These are phyloP conservation scores for Petunia hybrid DNA, from an alignment of 305 asterid genomes.

Conservation along the genomic window DNA sequence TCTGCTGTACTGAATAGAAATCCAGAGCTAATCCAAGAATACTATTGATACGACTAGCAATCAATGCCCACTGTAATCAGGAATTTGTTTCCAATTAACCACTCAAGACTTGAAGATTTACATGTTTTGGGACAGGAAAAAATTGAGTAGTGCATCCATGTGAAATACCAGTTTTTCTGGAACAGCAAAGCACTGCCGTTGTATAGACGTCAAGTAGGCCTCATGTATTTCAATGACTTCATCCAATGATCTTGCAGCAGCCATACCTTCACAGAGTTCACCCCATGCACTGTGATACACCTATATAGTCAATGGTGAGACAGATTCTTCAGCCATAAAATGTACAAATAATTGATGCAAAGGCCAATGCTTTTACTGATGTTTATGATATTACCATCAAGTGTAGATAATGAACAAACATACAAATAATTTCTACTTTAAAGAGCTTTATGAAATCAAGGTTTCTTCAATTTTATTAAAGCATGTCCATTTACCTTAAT, in stretches of 20 bases:
- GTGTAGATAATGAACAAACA: constrained; percentile 7
- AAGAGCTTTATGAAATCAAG: not conserved
- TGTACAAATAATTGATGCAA: constrained; percentile 24
- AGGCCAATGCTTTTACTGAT: constrained; percentile 24
- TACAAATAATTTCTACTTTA: not conserved
- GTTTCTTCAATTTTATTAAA: not conserved
- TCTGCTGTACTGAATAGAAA: constrained; percentile 78
- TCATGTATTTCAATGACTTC: constrained; percentile 97
- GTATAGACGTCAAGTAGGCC: constrained; percentile 84
- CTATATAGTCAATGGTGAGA: constrained; percentile 51
- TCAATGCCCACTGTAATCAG: constrained; percentile 79
- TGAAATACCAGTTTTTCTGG: constrained; percentile 89
- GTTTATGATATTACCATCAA: constrained; percentile 8
- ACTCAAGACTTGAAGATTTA: constrained; percentile 26
- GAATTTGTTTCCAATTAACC: not conserved
- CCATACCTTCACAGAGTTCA: constrained; percentile 92
- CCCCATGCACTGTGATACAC: constrained; percentile 99
- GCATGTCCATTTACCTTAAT: constrained; percentile 6
- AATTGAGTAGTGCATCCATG: not conserved
- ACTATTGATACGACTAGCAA: constrained; percentile 95
- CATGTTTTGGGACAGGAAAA: constrained; percentile 13
- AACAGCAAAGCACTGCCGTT: constrained; percentile 93
- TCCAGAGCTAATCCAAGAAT: constrained; percentile 92
- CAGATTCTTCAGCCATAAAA: constrained; percentile 18
- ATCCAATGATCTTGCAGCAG: constrained; percentile 85